Conservation (phyloP, 768 basidiomycete species). For the Lactarius hengduanensis region DNA sequence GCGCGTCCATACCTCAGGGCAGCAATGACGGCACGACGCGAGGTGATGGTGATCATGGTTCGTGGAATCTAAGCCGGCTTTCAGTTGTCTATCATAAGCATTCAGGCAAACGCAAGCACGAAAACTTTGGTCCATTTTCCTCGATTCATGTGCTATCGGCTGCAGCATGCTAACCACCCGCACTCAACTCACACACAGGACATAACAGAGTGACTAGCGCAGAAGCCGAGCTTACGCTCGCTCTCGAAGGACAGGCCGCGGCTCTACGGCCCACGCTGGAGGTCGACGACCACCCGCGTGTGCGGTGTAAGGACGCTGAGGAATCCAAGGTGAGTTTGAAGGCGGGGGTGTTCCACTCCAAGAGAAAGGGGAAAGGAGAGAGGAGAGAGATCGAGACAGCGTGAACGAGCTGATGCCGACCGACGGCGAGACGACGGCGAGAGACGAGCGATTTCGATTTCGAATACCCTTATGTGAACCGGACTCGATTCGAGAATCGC, state of each 20-base stretch:
- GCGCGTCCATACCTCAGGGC: not conserved
- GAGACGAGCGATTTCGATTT: too few relatives aligned
- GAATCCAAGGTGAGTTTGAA: too few relatives aligned
- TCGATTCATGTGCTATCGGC: not conserved
- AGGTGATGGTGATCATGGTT: conserved; percentile 1
- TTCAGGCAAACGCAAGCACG: conserved; percentile 33
- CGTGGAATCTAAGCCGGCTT: conserved; percentile 28
- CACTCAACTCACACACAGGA: conserved; percentile 8
- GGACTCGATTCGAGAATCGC: too few relatives aligned
- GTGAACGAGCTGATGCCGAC: too few relatives aligned
- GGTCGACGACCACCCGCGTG: conserved; percentile 49
- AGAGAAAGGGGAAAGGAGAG: too few relatives aligned
- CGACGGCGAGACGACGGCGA: too few relatives aligned
- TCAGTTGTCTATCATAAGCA: conserved; percentile 38
- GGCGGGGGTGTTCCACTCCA: too few relatives aligned
- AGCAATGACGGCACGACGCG: not conserved
- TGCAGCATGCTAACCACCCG: not conserved
- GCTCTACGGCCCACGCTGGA: conserved; percentile 56
- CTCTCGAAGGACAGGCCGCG: conserved; percentile 49
- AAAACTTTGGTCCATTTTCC: too few relatives aligned
- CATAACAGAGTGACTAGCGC: conserved; percentile 18
- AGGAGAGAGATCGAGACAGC: too few relatives aligned
- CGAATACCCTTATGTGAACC: too few relatives aligned
- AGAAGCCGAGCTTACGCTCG: conserved; percentile 49
- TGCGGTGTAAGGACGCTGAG: conserved; percentile 35